These are phyloP conservation scores for Podaxis rugospora DNA, from an alignment of 768 basidiomycete species.

Conservation along the genomic window DNA sequence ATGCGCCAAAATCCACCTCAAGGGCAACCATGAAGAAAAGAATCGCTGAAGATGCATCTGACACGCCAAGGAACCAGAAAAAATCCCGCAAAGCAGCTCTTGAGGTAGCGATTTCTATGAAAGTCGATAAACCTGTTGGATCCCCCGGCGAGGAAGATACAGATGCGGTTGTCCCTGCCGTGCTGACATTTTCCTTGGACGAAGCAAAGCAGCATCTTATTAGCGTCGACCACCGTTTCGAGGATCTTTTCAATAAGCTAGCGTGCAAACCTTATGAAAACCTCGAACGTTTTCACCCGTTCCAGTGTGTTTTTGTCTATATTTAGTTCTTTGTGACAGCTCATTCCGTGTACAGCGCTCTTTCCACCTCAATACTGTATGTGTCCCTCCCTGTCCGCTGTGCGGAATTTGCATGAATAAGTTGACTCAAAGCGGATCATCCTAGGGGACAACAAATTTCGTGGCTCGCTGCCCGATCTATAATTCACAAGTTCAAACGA, in stretches of 20 bases:
- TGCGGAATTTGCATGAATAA: background rate
- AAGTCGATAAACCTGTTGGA: conserved; percentile 8
- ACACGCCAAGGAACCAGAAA: conserved; percentile 15
- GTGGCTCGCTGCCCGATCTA: conserved; percentile 82
- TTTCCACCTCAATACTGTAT: conserved; percentile 71
- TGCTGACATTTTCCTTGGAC: conserved; percentile 72
- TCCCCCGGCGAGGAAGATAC: conserved; percentile 13
- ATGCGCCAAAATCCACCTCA: background rate
- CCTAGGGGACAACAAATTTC: conserved; percentile 76
- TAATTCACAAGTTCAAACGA: conserved; percentile 73
- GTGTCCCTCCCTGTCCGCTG: conserved; percentile 15
- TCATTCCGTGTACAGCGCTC: conserved; percentile 39
- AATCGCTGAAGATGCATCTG: conserved; percentile 3
- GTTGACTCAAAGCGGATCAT: background rate
- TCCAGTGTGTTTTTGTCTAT: conserved; percentile 43
- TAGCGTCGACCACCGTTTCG: conserved; percentile 63
- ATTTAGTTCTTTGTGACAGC: background rate
- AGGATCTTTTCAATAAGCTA: conserved; percentile 57
- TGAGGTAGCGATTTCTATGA: conserved; percentile 14
- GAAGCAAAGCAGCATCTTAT: conserved; percentile 73
- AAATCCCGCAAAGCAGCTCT: background rate
- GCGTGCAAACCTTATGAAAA: conserved; percentile 75
- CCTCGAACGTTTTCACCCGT: conserved; percentile 76
- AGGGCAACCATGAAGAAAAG: conserved; percentile 19
- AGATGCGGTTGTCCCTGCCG: conserved; percentile 54